A percentile compares a stretch with the other conserved stretches of the same genome.
phyloP scores from a whole-genome alignment of 805 yeast species.

The Torulaspora delbrueckii region DNA sequence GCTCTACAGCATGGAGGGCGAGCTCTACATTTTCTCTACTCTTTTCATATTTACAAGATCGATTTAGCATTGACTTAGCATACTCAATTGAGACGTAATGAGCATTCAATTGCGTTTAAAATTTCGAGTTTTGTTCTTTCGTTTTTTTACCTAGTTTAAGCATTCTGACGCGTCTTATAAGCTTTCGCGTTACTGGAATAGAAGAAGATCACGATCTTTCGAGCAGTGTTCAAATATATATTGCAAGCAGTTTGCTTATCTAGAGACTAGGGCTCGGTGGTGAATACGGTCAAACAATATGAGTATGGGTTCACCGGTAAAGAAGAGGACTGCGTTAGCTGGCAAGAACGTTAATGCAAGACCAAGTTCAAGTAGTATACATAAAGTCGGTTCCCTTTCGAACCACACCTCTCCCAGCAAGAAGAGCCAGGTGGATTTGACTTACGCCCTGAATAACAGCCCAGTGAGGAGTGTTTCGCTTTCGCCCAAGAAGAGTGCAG shows the following conservation, averaged over 20 bases:
- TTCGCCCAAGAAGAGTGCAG: constrained; percentile 4
- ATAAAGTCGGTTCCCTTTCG: constrained; percentile 5
- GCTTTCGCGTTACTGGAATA: constrained; percentile 1
- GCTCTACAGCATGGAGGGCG: constrained; percentile 73
- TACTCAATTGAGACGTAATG: not conserved
- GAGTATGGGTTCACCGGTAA: constrained; percentile 21
- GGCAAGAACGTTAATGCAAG: constrained; percentile 23
- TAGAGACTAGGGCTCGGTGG: not conserved
- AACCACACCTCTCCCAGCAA: constrained; percentile 14
- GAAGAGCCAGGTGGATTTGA: constrained; percentile 12
- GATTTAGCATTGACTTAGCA: not conserved
- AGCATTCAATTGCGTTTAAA: not conserved
- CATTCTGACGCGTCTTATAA: constrained; percentile 1
- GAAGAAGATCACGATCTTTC: not conserved
- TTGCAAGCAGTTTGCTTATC: not conserved
- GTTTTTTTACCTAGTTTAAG: not conserved
- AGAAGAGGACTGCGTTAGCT: constrained; percentile 22
- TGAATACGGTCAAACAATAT: not conserved
- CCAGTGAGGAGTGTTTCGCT: constrained; percentile 14
- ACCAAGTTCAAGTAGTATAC: constrained; percentile 5
- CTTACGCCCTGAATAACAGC: constrained; percentile 17
- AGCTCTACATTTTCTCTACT: constrained; percentile 60
- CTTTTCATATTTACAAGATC: constrained; percentile 39
- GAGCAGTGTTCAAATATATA: not conserved
- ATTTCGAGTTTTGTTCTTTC: not conserved